Base-by-base conservation (phyloP, 768 basidiomycete genomes). In the Mycena vulgaris region DNA sequence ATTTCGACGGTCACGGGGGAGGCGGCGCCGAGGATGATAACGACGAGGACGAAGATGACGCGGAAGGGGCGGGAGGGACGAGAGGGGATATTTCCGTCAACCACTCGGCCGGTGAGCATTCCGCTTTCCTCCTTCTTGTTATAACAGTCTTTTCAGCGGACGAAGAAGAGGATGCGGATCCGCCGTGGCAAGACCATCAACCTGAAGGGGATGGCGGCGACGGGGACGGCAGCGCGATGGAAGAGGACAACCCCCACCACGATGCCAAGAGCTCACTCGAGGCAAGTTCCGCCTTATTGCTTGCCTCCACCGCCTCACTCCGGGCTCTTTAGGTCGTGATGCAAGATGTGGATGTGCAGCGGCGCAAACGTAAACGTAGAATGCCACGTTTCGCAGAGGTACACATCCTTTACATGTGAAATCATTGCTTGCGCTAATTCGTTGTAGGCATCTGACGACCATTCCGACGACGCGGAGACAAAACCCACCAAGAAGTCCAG, bases 281-380 rank as follows among this genome's bases (percentile, higher is more conserved):
- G 42, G 42, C 42, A 45, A 45, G 42, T 45, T 45, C 16, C 16
- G 13, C 21, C 39, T 8, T 39, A 3, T 16, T 21, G 1, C 7
- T 23, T 35, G 4, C 42, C 28, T 2, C n/a, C 3, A 1, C 9
- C 14, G 11, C 7, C 42, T 45, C 7, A 39, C 27, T 21, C n/a
- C 31, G 13, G 2, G 4, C 25, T 9, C 14, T 0, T 19, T 19
- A 66, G 64, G 45, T 66, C 7, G 39, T 31, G 17, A 57, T 66
- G 45, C 64, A 66, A 19, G 55, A 57, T 16, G 55, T 66, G 1
- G 25, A 48, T 28, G 64, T 66, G 16, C 33, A 28, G 40, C 8
- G 42, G 2, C 28, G 8, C 33, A 57, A 66, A 30, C 64, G 56
- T 7, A 47, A 33, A 37, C 33, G 58, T 33, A 47, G n/a, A 28